A percentile compares a stretch with the other conserved stretches of the same genome.
phyloP scores from a whole-genome alignment of 306 rosid species.

The Prinsepia uniflora region DNA sequence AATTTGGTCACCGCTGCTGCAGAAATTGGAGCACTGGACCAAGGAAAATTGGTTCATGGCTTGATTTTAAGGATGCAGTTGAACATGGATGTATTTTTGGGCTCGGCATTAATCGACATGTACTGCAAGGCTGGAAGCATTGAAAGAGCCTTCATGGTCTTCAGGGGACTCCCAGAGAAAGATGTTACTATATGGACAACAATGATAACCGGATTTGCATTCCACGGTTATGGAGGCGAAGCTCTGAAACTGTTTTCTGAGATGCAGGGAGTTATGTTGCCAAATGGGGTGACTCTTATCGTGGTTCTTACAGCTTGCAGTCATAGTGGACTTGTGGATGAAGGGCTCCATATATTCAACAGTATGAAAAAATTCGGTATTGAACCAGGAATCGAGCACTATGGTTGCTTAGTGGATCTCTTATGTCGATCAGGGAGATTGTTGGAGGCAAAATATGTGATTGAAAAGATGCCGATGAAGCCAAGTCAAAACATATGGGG shows the following conservation, averaged over 20 bases:
- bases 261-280: constrained; percentile 39
- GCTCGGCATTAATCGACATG: constrained; percentile 55
- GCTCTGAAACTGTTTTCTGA: constrained; percentile 39
- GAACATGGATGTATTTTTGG: constrained; percentile 39
- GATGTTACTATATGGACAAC: constrained; percentile 50
- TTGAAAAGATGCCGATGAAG: constrained; percentile 45
- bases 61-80: constrained; percentile 35
- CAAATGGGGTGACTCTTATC: constrained; percentile 46
- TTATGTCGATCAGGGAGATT: constrained; percentile 44
- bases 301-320: constrained; percentile 52
- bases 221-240: constrained; percentile 48
- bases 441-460: constrained; percentile 37
- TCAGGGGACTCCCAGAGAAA: constrained; percentile 34
- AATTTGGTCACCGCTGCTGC: constrained; percentile 46
- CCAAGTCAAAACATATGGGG: constrained; percentile 52
- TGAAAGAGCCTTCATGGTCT: constrained; percentile 39
- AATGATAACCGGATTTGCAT: constrained; percentile 52
- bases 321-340: constrained; percentile 49
- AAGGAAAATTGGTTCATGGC: constrained; percentile 48
- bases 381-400: constrained; percentile 48
- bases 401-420: constrained; percentile 56
- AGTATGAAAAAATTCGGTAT: constrained; percentile 33
- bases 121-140: constrained; percentile 53
- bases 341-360: constrained; percentile 40
- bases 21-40: constrained; percentile 46